phyloP scores from a whole-genome alignment of 768 basidiomycete species.

The Auricularia heimuer region DNA sequence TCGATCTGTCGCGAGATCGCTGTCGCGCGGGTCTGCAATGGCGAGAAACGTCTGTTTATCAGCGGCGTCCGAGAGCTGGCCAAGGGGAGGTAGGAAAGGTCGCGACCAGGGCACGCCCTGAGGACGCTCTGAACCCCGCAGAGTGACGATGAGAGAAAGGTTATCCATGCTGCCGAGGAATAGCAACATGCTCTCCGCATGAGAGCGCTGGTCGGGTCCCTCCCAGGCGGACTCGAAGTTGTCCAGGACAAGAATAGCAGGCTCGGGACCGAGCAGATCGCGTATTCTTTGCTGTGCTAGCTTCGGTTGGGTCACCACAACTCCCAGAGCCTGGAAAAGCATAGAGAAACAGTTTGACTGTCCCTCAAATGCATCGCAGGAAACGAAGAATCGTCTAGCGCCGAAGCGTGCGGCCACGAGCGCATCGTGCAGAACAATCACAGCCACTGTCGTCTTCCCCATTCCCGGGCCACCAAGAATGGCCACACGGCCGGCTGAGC shows the following conservation, averaged over 20 bases:
- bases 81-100: neutral
- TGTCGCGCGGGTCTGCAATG: neutral
- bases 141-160: neutral
- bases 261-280: neutral
- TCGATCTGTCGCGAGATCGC: neutral
- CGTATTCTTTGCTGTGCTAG: neutral
- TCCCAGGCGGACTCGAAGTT: constrained; percentile 1
- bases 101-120: neutral
- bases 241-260: constrained; percentile 3
- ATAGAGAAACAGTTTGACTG: neutral
- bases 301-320: too few relatives aligned
- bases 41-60: neutral
- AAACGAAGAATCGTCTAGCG: constrained; percentile 22
- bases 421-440: constrained; percentile 21
- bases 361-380: constrained; percentile 17
- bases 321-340: neutral
- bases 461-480: constrained; percentile 26
- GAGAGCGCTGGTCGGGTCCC: neutral
- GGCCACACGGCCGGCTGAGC: neutral
- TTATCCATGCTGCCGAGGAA: neutral
- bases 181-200: neutral
- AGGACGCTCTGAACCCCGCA: neutral
- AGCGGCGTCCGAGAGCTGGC: neutral
- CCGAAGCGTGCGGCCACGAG: constrained; percentile 17
- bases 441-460: constrained; percentile 30